Conservation (phyloP, 2,329 filamentous ascomycete species). For the Scedosporium boydii region DNA sequence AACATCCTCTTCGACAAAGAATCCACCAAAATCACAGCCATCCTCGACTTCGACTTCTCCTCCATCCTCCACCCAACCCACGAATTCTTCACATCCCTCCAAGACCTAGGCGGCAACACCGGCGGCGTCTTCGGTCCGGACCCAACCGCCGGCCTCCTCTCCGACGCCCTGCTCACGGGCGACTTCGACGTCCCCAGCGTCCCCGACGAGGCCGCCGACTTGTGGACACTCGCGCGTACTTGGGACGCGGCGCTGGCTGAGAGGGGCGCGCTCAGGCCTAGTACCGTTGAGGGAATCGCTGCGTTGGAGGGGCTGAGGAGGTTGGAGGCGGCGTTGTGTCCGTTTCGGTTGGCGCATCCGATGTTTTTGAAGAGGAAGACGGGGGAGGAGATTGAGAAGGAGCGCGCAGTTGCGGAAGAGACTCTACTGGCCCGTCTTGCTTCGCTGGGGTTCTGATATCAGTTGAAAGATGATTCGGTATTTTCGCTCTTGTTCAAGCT, state of each 20-base stretch:
- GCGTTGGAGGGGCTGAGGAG: conserved; percentile 42
- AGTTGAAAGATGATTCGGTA: too few species aligned
- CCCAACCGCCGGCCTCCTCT: too few species aligned
- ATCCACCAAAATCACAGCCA: conserved; percentile 20
- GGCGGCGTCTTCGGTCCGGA: conserved; percentile 21
- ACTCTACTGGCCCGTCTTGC: too few species aligned
- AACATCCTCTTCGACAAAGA: too few species aligned
- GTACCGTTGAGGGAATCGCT: conserved; percentile 9
- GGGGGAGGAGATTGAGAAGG: background rate
- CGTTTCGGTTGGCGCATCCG: conserved; percentile 63
- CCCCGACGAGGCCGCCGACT: too few species aligned
- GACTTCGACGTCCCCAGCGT: too few species aligned
- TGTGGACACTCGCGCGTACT: too few species aligned
- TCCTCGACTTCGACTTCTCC: conserved; percentile 21
- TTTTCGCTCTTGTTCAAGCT: conserved; percentile 5
- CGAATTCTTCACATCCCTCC: conserved; percentile 76
- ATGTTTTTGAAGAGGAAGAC: conserved; percentile 29
- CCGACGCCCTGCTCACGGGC: too few species aligned
- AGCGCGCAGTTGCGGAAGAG: background rate
- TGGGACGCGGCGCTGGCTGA: too few species aligned
- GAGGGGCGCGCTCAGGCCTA: too few species aligned
- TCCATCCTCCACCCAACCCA: conserved; percentile 57
- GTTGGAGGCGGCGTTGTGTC: conserved; percentile 76
- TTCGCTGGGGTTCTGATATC: too few species aligned
- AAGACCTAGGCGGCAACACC: conserved; percentile 86